A percentile compares a stretch with the other conserved stretches of the same genome.
Evolutionary conservation across 2,329 filamentous ascomycete species (phyloP).

Genomic region (Fusarium brevicatenulatum): DNA sequence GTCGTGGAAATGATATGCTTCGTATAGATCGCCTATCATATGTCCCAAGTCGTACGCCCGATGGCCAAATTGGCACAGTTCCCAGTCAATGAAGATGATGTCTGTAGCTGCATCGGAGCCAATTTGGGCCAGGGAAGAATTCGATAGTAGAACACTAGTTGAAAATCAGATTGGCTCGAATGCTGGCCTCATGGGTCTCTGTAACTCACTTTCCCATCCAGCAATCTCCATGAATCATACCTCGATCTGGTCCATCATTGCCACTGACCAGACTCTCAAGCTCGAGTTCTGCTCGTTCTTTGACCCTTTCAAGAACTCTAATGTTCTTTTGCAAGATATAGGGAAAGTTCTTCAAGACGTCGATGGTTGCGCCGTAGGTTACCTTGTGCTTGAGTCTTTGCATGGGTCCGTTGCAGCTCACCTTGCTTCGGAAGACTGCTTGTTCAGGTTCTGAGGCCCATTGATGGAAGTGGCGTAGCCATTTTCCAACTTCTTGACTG

Average conservation of each 20-base stretch:
- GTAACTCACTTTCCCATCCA: background rate
- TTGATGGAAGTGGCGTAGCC: background rate
- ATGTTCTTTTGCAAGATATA: background rate
- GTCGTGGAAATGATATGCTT: background rate
- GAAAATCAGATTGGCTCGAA: fast-evolving
- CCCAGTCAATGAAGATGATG: background rate
- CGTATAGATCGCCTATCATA: background rate
- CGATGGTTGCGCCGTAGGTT: background rate
- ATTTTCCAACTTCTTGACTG: background rate
- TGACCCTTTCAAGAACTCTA: background rate
- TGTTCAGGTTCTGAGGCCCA: background rate
- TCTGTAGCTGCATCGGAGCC: background rate
- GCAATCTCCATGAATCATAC: background rate
- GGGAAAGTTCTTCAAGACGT: background rate
- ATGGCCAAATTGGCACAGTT: background rate
- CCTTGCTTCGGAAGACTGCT: background rate
- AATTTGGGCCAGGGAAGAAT: no score
- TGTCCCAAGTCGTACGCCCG: background rate
- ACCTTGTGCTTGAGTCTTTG: background rate
- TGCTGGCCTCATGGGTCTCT: fast-evolving
- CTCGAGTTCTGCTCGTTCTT: background rate
- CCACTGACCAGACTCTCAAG: background rate
- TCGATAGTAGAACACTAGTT: background rate
- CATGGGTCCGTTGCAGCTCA: background rate
- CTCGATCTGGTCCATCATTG: background rate